Base-by-base conservation (phyloP, 805 yeast species). In the Clavispora phyllophila region DNA sequence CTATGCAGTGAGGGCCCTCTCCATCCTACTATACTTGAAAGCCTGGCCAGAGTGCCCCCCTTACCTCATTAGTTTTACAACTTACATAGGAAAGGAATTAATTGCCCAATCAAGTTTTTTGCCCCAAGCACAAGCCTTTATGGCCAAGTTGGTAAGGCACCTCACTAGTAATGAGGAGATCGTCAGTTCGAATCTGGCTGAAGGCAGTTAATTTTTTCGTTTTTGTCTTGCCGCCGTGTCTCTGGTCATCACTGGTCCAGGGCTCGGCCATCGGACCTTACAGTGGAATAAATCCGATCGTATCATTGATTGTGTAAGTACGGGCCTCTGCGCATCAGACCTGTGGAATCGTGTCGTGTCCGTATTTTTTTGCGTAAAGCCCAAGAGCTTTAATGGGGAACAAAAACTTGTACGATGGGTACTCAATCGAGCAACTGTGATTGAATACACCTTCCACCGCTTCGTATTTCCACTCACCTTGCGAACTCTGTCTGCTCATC, bases 381-480 rank as follows among this genome's bases (percentile, higher is more conserved):
- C 98, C 98, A 34, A 93, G 67, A 0, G 99, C 99, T 64, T 93
- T 93, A 53, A 91, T 84, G 1, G 97, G 84, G 62, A 93, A 93
- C 44, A 88, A 68, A 56, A 83, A 91, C 65, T 84, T 81, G 65
- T 93, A 93, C 56, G 88, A 87, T 31, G 98, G 98, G 61, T 93
- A 93, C 62, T 93, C 98, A 57, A 93, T 93, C 2, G 93, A 96
- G 68, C 95, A 70, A 40, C 68, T 66, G 58, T 93, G 97, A 62
- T 93, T 93, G 73, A 93, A 93, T 0, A 93, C 97, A 36, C 99
- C 99, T 63, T 91, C 98, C 22, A 86, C 81, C 24, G 79, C 84
- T 55, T 91, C 96, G 55, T 77, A 81, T 43, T 73, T 68, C 88
- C 95, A 93, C 49, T 87, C 93, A 2, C 99, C 99, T 22, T 81